These are phyloP conservation scores for Hypoxylon sp. DNA, from an alignment of 2,329 filamentous ascomycete genomes.

Conservation along the genomic window DNA sequence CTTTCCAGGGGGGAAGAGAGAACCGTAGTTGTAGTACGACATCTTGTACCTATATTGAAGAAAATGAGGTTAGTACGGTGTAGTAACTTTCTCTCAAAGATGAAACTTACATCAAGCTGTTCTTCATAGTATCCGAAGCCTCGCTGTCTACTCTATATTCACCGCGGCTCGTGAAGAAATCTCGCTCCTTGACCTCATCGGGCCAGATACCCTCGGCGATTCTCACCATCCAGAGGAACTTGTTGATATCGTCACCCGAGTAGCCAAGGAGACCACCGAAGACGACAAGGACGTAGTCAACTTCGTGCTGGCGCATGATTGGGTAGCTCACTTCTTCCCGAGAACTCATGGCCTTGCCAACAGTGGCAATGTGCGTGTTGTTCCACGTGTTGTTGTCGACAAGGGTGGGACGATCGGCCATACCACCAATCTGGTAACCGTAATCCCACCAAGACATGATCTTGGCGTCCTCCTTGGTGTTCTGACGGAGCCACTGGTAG, in stretches of 20 bases:
- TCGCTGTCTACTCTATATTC: conserved; percentile 95
- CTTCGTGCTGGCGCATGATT: conserved; percentile 97
- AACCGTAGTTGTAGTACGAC: conserved; percentile 98
- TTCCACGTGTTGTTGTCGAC: conserved; percentile 99
- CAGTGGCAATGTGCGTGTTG: conserved; percentile 99
- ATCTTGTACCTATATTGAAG: conserved; percentile 87
- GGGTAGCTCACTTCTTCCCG: conserved; percentile 97
- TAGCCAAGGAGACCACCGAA: conserved; percentile 97
- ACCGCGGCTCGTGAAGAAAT: conserved; percentile 92
- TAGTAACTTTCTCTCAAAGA: too few relatives aligned
- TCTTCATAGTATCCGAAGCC: conserved; percentile 96
- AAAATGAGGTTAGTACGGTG: too few relatives aligned
- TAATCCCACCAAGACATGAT: conserved; percentile 99
- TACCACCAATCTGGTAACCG: conserved; percentile 98
- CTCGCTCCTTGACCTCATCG: conserved; percentile 96
- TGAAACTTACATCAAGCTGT: conserved; percentile 90
- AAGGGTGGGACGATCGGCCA: conserved; percentile 95
- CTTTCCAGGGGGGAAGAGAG: conserved; percentile 90
- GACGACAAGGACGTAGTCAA: conserved; percentile 97
- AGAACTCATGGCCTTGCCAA: conserved; percentile 98
- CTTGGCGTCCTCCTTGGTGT: conserved; percentile 93
- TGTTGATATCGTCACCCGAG: conserved; percentile 99
- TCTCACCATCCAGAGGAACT: conserved; percentile 99
- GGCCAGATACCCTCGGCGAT: conserved; percentile 99
- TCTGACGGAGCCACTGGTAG: conserved; percentile 99